These are phyloP conservation scores for cucumber (Cucumis sativus) DNA, from an alignment of 306 rosid genomes.

Conservation along the genomic window DNA sequence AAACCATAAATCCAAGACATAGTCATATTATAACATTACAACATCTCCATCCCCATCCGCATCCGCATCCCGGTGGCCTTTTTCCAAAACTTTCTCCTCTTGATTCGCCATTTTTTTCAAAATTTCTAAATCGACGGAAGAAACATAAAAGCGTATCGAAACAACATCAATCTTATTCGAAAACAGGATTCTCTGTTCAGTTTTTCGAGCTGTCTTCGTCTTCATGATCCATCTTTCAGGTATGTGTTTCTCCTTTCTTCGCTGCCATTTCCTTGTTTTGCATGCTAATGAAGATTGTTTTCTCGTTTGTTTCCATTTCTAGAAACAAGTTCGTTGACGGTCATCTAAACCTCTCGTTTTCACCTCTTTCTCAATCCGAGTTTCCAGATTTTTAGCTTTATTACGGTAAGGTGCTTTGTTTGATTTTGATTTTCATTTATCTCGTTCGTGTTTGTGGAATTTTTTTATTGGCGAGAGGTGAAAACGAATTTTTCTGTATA, in stretches of 20 bases:
- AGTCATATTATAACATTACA: neutral
- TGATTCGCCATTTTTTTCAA: neutral
- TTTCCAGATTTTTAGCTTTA: neutral
- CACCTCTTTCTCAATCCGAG: neutral
- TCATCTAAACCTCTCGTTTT: constrained; percentile 13
- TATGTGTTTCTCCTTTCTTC: neutral
- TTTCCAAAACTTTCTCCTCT: neutral
- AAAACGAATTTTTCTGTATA: neutral
- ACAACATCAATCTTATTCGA: neutral
- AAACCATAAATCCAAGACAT: neutral
- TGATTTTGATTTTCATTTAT: neutral
- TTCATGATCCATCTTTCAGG: neutral
- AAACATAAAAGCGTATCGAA: neutral
- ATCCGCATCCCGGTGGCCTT: neutral
- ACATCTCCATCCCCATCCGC: neutral
- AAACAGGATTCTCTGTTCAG: neutral
- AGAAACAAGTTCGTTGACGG: constrained; percentile 23
- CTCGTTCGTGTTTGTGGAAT: neutral
- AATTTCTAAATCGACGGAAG: neutral
- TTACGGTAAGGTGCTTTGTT: neutral
- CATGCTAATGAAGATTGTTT: neutral
- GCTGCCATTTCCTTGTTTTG: neutral
- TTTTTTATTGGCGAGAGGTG: neutral
- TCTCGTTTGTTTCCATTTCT: neutral
- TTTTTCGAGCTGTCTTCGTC: neutral